Evolutionary conservation across 495 filamentous ascomycete species (phyloP).

Genomic region (Hypoxylon subgilvum): DNA sequence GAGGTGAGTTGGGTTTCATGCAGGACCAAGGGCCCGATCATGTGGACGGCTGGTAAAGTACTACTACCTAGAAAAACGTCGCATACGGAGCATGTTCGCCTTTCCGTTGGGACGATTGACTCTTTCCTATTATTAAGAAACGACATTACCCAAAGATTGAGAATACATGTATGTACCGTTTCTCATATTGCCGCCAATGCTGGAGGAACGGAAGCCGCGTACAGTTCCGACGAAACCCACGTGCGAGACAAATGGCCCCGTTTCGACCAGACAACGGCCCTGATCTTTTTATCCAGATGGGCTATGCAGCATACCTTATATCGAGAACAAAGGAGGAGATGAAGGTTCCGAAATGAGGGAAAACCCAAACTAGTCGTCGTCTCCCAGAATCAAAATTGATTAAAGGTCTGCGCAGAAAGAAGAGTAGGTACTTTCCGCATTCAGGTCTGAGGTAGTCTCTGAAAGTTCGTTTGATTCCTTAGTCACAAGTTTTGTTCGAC

Average conservation of each 20-base stretch:
- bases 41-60: slow-evolving; percentile 13
- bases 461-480: slow-evolving; percentile 3
- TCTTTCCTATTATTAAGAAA: not conserved
- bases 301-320: slow-evolving; percentile 16
- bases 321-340: slow-evolving; percentile 35
- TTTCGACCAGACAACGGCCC: slow-evolving; percentile 19
- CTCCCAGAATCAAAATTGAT: slow-evolving; percentile 25
- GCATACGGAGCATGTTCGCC: not conserved
- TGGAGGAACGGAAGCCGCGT: slow-evolving; percentile 17
- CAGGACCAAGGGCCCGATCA: slow-evolving; percentile 18
- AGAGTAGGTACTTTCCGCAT: slow-evolving; percentile 23
- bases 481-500: slow-evolving; percentile 1
- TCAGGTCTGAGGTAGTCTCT: slow-evolving; percentile 5
- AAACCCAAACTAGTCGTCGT: slow-evolving; percentile 2
- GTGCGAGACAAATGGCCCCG: slow-evolving; percentile 20
- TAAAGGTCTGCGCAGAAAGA: slow-evolving; percentile 12
- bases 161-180: slow-evolving; percentile 21
- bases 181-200: slow-evolving; percentile 18
- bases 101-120: not conserved
- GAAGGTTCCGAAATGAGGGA: slow-evolving; percentile 33
- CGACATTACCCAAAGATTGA: slow-evolving; percentile 8
- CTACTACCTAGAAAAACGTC: slow-evolving; percentile 10
- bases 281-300: slow-evolving; percentile 38
- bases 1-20: slow-evolving; percentile 21
- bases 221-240: slow-evolving; percentile 17